Conservation (phyloP, 441 rosid species). For the Dalechampia spathulata region DNA sequence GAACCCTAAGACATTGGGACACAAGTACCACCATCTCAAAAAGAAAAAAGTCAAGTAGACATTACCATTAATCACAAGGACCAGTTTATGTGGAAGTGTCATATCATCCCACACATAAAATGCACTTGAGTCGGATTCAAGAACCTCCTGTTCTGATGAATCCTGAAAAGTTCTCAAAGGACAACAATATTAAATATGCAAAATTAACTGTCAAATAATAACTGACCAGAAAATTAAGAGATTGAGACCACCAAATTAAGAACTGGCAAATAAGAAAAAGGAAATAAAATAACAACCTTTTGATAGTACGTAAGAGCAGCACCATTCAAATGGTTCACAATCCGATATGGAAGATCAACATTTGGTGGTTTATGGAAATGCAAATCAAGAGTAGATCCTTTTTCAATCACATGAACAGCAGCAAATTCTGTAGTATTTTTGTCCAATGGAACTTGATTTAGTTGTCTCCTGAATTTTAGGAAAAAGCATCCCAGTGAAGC, state of each 20-base stretch:
- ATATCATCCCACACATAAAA: slow-evolving; percentile 94
- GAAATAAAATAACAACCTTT: slow-evolving; percentile 53
- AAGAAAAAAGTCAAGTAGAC: not conserved
- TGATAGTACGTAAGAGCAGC: slow-evolving; percentile 73
- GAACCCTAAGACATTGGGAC: too few relatives aligned
- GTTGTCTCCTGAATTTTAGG: slow-evolving; percentile 69
- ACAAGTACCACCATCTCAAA: too few relatives aligned
- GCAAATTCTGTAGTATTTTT: slow-evolving; percentile 49
- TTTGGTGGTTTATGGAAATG: slow-evolving; percentile 79
- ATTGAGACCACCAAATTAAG: slow-evolving; percentile 10
- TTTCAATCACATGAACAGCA: slow-evolving; percentile 70
- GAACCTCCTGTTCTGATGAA: slow-evolving; percentile 73
- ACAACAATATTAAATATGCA: slow-evolving; percentile 11
- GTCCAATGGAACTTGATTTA: slow-evolving; percentile 37
- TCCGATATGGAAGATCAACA: slow-evolving; percentile 68
- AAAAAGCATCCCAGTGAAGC: slow-evolving; percentile 86
- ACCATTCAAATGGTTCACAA: slow-evolving; percentile 71
- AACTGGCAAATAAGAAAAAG: slow-evolving; percentile 13
- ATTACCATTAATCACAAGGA: slow-evolving; percentile 71
- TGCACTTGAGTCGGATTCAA: slow-evolving; percentile 56
- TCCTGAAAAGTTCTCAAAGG: slow-evolving; percentile 44
- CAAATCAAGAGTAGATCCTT: slow-evolving; percentile 76
- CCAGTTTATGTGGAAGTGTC: slow-evolving; percentile 83
- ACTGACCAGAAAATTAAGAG: not conserved
- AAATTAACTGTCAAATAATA: too few relatives aligned